Base-by-base conservation (phyloP, 768 basidiomycete genomes). In the Mycena pura region DNA sequence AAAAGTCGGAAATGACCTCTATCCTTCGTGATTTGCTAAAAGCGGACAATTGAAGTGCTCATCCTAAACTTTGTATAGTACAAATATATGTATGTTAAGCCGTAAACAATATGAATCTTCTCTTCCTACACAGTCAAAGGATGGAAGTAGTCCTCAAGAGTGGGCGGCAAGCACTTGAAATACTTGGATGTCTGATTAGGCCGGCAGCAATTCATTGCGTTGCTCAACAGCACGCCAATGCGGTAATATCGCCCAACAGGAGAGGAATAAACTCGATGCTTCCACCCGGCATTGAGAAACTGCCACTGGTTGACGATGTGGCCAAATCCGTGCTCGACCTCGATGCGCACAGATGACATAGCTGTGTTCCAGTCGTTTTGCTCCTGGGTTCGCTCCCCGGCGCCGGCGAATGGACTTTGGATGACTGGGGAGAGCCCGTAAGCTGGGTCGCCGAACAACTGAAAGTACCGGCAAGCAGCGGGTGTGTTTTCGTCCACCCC, bases 241-340 rank as follows among this genome's bases (percentile, higher is more conserved):
- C 62, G 59, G 47, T 74, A 75, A 39, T 69, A 74, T 0, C 19
- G n/a, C 13, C 71, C 71, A 55, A 73, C 67, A n/a, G 69, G 69
- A 5, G 63, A 70, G 0, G 5, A 5, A 27, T 44, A 69, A 7
- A 74, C 25, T 25, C 55, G 21, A 40, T 63, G 46, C 28, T 69
- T 69, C 63, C 70, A 68, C 10, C 61, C 21, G 3, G 65, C 66
- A 59, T 71, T 65, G 2, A 72, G 39, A 46, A 72, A 74, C 6
- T 62, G 67, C 68, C 73, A 74, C 0, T 49, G 31, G n/a, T 60
- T 43, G 0, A 40, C 13, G 24, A 72, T 52, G 22, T 47, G 48
- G 3, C 64, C 72, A 64, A 75, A 75, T 0, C 67, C 69, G 62
- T 71, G 68, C 49, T 75, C 70, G 19, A 74, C 74, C 39, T 66